Conservation (phyloP, 192 early-diverging fungal species). For the Linnemannia exigua region DNA sequence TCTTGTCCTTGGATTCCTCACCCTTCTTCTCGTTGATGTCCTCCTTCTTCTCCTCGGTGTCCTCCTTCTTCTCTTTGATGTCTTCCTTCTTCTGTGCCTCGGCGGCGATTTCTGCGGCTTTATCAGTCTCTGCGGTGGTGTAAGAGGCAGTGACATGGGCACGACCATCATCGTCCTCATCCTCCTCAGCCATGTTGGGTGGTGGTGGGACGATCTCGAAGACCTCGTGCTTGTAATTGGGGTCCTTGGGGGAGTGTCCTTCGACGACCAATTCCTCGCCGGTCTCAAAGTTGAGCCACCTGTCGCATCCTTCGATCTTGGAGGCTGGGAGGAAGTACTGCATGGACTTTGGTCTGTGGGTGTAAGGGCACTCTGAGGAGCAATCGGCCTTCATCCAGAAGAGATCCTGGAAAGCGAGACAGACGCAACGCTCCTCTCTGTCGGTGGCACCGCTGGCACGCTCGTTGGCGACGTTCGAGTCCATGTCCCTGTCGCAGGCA, state of each 20-base stretch:
- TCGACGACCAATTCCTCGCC: conserved; percentile 27
- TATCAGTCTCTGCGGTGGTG: conserved; percentile 11
- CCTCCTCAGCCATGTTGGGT: background rate
- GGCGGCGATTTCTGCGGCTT: background rate
- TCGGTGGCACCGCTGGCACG: conserved; percentile 30
- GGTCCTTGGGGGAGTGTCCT: conserved; percentile 12
- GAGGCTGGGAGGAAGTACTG: conserved; percentile 32
- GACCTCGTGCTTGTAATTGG: conserved; percentile 28
- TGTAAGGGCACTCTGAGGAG: conserved; percentile 41
- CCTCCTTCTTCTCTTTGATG: conserved; percentile 6
- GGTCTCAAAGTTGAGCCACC: conserved; percentile 45
- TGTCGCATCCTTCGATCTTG: conserved; percentile 53
- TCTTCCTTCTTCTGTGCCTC: conserved; percentile 21
- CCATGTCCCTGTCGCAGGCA: conserved; percentile 28
- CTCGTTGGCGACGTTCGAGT: conserved; percentile 16
- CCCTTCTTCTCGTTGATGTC: background rate
- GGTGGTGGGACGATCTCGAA: conserved; percentile 36
- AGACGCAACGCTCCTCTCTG: conserved; percentile 43
- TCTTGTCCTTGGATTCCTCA: conserved; percentile 1
- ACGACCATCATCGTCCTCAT: conserved; percentile 12
- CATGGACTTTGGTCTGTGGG: conserved; percentile 29
- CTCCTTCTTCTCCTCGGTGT: background rate
- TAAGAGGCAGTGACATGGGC: conserved; percentile 12
- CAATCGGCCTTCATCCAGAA: conserved; percentile 58
- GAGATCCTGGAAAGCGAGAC: conserved; percentile 44